Percentiles rank a stretch among this genome's conserved stretches.
Evolutionary conservation across 2,329 filamentous ascomycete genomes (phyloP).

Genomic region (Saccharata proteae): DNA sequence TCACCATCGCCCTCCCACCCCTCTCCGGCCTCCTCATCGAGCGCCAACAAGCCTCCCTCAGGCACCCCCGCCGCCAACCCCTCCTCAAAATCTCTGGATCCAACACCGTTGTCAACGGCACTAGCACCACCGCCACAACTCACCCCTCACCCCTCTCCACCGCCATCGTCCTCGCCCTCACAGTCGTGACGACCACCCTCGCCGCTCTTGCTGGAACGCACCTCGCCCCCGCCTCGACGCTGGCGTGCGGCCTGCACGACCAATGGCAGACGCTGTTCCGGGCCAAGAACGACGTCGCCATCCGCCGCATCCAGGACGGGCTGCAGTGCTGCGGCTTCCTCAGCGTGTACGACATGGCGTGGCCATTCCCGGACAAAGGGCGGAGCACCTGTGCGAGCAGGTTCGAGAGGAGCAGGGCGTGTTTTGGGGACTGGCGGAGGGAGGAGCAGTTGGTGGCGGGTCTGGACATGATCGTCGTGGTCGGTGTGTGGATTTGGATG

Average conservation of each 20-base stretch:
- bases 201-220: conserved; percentile 25
- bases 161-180: conserved; percentile 11
- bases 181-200: conserved; percentile 23
- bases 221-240: conserved; percentile 12
- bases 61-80: not conserved
- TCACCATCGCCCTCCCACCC: conserved; percentile 24
- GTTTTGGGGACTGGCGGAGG: conserved; percentile 39
- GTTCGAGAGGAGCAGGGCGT: conserved; percentile 33
- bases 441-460: conserved; percentile 38
- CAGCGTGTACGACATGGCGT: conserved; percentile 42
- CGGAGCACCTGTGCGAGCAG: conserved; percentile 29
- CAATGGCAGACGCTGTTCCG: conserved; percentile 42
- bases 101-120: not conserved
- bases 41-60: conserved; percentile 11
- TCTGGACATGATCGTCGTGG: conserved; percentile 39
- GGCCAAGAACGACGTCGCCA: conserved; percentile 32
- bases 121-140: no score
- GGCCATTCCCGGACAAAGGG: conserved; percentile 38
- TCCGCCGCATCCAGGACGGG: conserved; percentile 48
- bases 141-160: conserved; percentile 11
- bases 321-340: conserved; percentile 53
- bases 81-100: not conserved
- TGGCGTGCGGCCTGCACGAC: conserved; percentile 38
- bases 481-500: conserved; percentile 45
- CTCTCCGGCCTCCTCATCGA: conserved; percentile 19